phyloP scores from a whole-genome alignment of 192 early-diverging fungal genomes.

The Umbelopsis ramanniana region DNA sequence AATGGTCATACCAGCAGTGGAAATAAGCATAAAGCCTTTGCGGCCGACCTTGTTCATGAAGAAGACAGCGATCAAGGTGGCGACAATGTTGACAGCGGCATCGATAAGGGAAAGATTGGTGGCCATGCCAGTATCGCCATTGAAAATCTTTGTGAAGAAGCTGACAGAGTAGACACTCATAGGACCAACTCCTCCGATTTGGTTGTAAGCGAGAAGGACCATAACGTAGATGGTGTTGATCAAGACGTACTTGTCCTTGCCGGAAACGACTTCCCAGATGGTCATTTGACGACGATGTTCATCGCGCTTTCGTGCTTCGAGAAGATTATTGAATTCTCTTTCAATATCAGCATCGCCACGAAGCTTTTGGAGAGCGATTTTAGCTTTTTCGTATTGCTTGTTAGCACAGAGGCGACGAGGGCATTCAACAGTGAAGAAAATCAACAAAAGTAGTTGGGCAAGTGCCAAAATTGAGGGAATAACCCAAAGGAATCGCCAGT shows the following conservation, averaged over 20 bases:
- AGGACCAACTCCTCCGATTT: slow-evolving; percentile 85
- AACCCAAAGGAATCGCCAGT: slow-evolving; percentile 74
- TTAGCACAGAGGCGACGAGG: slow-evolving; percentile 63
- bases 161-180: slow-evolving; percentile 83
- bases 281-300: slow-evolving; percentile 3
- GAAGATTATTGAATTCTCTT: slow-evolving; percentile 64
- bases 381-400: slow-evolving; percentile 48
- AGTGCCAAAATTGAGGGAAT: slow-evolving; percentile 59
- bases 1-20: slow-evolving; percentile 63
- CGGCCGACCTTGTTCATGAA: slow-evolving; percentile 75
- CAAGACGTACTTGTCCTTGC: slow-evolving; percentile 32
- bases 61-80: slow-evolving; percentile 61
- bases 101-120: slow-evolving; percentile 66
- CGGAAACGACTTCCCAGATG: slow-evolving; percentile 23
- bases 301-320: slow-evolving; percentile 48
- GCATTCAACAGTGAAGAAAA: slow-evolving; percentile 72
- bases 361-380: slow-evolving; percentile 55
- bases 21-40: slow-evolving; percentile 66
- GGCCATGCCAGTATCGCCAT: slow-evolving; percentile 45
- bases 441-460: slow-evolving; percentile 63
- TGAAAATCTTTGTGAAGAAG: slow-evolving; percentile 71
- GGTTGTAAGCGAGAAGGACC: slow-evolving; percentile 77
- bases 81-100: slow-evolving; percentile 62
- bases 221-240: slow-evolving; percentile 70
- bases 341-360: slow-evolving; percentile 64